Percentiles rank a stretch among this genome's conserved stretches.
Evolutionary conservation across 495 filamentous ascomycete genomes (phyloP).

Genomic region (Thermochaetoides thermophila): DNA sequence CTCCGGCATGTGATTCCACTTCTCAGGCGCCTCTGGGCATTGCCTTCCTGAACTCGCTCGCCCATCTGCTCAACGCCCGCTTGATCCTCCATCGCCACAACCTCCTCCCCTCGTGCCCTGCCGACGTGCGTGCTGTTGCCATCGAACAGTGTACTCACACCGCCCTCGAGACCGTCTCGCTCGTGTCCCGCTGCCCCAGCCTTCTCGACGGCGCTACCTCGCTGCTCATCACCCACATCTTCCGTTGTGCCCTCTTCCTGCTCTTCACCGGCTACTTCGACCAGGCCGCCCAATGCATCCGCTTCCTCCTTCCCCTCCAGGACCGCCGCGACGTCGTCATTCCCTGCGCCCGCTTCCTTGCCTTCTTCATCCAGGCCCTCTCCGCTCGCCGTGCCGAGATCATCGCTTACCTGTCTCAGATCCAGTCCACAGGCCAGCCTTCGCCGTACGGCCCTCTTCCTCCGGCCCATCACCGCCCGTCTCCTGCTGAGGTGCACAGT

Average conservation of each 20-base stretch:
- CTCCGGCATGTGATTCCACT: conserved; percentile 50
- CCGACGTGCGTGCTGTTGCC: conserved; percentile 49
- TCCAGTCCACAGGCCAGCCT: conserved; percentile 2
- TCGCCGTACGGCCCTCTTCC: conserved; percentile 8
- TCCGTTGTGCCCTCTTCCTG: conserved; percentile 75
- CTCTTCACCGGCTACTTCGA: conserved; percentile 58
- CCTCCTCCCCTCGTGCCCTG: conserved; percentile 55
- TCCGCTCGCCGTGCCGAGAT: conserved; percentile 41
- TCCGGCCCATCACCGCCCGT: conserved; percentile 8
- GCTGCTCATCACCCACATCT: conserved; percentile 67
- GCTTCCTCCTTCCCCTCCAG: conserved; percentile 52
- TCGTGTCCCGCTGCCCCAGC: conserved; percentile 44
- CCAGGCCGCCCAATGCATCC: conserved; percentile 55
- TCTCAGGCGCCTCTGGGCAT: conserved; percentile 56
- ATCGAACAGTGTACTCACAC: conserved; percentile 63
- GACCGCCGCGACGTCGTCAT: conserved; percentile 55
- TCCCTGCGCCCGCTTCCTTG: conserved; percentile 67
- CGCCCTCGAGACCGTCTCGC: conserved; percentile 59
- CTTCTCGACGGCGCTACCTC: conserved; percentile 30
- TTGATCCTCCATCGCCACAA: conserved; percentile 86
- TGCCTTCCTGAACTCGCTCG: conserved; percentile 51
- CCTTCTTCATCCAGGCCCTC: conserved; percentile 65
- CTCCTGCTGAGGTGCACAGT: conserved; percentile 20
- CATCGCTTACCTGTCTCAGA: conserved; percentile 18
- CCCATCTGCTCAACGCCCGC: conserved; percentile 69